Base-by-base conservation (phyloP, 2,329 filamentous ascomycete species). In the Alternaria dauci region DNA sequence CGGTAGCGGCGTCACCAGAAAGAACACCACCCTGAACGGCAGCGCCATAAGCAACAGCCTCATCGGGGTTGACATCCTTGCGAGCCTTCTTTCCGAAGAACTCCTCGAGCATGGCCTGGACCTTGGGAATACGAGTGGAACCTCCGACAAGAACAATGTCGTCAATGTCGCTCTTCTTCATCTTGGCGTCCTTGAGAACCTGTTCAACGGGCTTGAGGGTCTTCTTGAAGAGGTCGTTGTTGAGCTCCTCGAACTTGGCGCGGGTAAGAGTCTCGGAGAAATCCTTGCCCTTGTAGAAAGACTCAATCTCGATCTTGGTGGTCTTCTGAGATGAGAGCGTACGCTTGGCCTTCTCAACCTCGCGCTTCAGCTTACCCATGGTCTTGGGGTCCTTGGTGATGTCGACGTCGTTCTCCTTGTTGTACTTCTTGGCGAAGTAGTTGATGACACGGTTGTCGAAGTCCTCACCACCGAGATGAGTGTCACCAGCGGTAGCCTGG, bases 61-160 rank as follows among this genome's bases (percentile, higher is more conserved):
- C 95, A 78, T 99, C 95, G 73, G 95, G 95, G 89, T 98, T 98
- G 81, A 99, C 97, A 83, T 93, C 93, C 92, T 98, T 98, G 88
- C 91, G 94, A 74, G 94, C 93, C 87, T 95, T 94, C 92, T 98
- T 98, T 81, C 94, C 85, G 81, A 98, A 98, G 88, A 88, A 98
- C 83, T 98, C 94, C 86, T 98, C 93, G 70, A 98, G 91, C 79
- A 98, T 89, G 73, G 88, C 81, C 84, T 96, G 91, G 70, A 98
- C 94, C 91, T 97, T 98, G 81, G 95, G 94, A 73, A 99, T 98
- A 92, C 95, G 94, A 70, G 95, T 98, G 63, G 95, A 98, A 82
- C 95, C 95, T 89, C 95, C 95, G 67, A 98, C 94, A 52, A 98
- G 89, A 69, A 99, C 95, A 71, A 99, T 97, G 80, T 98, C 95